Conservation (phyloP, 352 stramenopile species). For the Pythium phragmiticola region DNA sequence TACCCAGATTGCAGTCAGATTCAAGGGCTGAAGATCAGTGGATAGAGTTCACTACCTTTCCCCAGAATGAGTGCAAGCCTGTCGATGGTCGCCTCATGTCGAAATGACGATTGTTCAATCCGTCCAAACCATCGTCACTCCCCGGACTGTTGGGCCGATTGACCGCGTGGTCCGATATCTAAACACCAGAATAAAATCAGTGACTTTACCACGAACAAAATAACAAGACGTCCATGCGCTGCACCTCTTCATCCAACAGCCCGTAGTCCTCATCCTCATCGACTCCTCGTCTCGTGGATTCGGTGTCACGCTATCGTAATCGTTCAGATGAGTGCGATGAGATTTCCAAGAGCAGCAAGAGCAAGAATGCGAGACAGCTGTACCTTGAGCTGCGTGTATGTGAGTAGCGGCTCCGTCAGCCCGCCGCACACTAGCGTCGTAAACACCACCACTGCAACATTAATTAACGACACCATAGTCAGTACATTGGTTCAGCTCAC, state of each 20-base stretch:
- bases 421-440: constrained; percentile 95
- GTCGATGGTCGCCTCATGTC: constrained; percentile 29
- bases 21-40: not conserved
- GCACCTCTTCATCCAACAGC: constrained; percentile 37
- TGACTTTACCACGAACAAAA: not conserved
- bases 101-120: constrained; percentile 20
- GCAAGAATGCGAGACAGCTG: not conserved
- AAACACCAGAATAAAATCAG: constrained; percentile 4
- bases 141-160: constrained; percentile 19
- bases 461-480: not conserved
- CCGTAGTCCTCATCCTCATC: constrained; percentile 50
- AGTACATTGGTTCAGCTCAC: not conserved
- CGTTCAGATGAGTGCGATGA: not conserved
- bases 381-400: constrained; percentile 70
- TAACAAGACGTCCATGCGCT: not conserved
- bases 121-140: constrained; percentile 28
- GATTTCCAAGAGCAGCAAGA: not conserved
- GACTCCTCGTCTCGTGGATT: constrained; percentile 6
- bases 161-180: constrained; percentile 43
- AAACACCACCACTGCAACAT: constrained; percentile 90
- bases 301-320: constrained; percentile 20
- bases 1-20: not conserved
- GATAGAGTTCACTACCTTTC: constrained; percentile 35
- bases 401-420: constrained; percentile 88
- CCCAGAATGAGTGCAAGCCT: constrained; percentile 62